Percentiles rank a stretch among this genome's conserved stretches.
phyloP scores from a whole-genome alignment of 129 eudicot genomes.

The Centella asiatica region DNA sequence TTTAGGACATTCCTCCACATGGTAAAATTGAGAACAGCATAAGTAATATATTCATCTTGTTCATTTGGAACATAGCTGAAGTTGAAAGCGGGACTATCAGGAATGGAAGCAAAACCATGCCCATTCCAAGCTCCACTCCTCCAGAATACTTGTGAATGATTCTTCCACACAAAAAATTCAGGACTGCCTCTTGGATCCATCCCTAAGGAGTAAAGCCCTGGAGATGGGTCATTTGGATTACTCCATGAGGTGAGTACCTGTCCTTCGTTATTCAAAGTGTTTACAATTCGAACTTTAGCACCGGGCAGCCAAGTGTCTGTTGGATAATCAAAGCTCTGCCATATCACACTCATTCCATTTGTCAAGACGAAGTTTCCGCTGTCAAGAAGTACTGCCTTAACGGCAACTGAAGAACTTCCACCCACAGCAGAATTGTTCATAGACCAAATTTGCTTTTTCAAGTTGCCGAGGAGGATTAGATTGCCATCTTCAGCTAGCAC shows the following conservation, averaged over 20 bases:
- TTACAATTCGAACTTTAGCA: background rate
- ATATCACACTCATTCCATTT: background rate
- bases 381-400: conserved; percentile 3
- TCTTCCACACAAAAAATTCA: conserved; percentile 2
- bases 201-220: background rate
- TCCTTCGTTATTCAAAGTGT: background rate
- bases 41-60: conserved; percentile 1
- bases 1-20: background rate
- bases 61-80: background rate
- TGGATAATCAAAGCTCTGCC: conserved; percentile 14
- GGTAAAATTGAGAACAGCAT: background rate
- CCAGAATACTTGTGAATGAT: conserved; percentile 3
- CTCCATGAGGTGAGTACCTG: conserved; percentile 5
- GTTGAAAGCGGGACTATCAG: too few relatives aligned
- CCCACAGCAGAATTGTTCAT: background rate
- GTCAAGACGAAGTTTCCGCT: conserved; percentile 10
- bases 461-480: background rate
- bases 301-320: conserved; percentile 7
- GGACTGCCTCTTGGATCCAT: background rate
- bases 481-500: conserved; percentile 1
- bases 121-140: conserved; percentile 10
- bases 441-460: background rate
- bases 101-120: background rate
- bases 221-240: background rate
- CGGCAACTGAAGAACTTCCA: background rate